These are phyloP conservation scores for Microstegium vimineum DNA, from an alignment of 176 grass and related monocot species.

Conservation along the genomic window DNA sequence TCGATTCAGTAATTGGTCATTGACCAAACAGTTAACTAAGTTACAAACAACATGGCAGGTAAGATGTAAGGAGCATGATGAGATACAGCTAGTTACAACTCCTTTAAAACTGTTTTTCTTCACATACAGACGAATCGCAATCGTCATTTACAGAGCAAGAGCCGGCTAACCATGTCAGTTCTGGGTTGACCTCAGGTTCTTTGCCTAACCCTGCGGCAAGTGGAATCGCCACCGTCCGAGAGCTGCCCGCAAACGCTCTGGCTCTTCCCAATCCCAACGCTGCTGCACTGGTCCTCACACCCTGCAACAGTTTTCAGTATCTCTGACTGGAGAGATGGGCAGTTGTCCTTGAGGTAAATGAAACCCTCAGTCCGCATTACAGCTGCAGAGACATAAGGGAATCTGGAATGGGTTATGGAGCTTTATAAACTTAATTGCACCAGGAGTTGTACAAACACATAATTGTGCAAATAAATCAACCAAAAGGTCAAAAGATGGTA, in stretches of 20 bases:
- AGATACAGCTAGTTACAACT: slow-evolving; percentile 11
- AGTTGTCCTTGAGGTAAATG: slow-evolving; percentile 68
- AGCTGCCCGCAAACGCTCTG: slow-evolving; percentile 80
- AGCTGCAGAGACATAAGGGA: slow-evolving; percentile 83
- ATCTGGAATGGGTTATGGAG: slow-evolving; percentile 73
- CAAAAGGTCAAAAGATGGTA: background rate
- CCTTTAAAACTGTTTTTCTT: slow-evolving; percentile 19
- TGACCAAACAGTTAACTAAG: slow-evolving; percentile 24
- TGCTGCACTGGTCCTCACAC: slow-evolving; percentile 67
- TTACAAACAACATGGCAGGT: slow-evolving; percentile 19
- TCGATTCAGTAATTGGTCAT: background rate
- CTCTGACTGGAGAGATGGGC: slow-evolving; percentile 73
- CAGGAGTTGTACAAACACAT: slow-evolving; percentile 31
- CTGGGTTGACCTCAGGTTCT: slow-evolving; percentile 36
- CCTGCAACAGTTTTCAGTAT: slow-evolving; percentile 74
- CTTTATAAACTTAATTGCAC: slow-evolving; percentile 40
- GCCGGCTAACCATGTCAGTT: slow-evolving; percentile 42
- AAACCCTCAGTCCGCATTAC: slow-evolving; percentile 83
- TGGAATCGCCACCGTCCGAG: slow-evolving; percentile 69
- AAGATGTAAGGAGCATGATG: background rate
- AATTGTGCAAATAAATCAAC: slow-evolving; percentile 25
- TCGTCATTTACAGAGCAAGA: slow-evolving; percentile 50
- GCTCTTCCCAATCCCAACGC: slow-evolving; percentile 78
- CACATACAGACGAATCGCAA: slow-evolving; percentile 33
- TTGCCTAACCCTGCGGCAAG: slow-evolving; percentile 67